Evolutionary conservation across 176 grass and related monocot species (phyloP).

Genomic region (Echinochloa phyllopogon): DNA sequence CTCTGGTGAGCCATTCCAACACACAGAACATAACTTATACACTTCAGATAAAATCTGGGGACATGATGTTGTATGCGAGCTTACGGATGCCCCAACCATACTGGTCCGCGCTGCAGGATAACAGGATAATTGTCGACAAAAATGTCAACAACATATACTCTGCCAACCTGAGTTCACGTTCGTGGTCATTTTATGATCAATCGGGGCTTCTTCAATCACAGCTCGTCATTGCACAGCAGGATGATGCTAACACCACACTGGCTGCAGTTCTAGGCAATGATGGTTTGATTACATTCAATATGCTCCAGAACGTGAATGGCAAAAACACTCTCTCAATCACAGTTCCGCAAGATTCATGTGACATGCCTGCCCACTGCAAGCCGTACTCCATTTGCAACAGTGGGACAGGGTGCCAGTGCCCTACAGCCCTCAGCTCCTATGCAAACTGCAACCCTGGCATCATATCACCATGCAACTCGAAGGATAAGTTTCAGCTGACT

Average conservation of each 20-base stretch:
- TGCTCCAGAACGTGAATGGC: slow-evolving; percentile 42
- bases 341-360: slow-evolving; percentile 66
- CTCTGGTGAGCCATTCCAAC: slow-evolving; percentile 57
- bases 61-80: slow-evolving; percentile 67
- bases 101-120: slow-evolving; percentile 76
- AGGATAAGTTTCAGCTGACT: slow-evolving; percentile 46
- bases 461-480: slow-evolving; percentile 66
- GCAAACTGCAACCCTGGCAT: slow-evolving; percentile 61
- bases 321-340: slow-evolving; percentile 7
- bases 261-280: slow-evolving; percentile 53
- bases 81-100: slow-evolving; percentile 71
- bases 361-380: slow-evolving; percentile 68
- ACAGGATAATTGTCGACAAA: slow-evolving; percentile 52
- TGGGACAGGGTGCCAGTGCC: slow-evolving; percentile 78
- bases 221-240: slow-evolving; percentile 42
- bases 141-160: slow-evolving; percentile 57
- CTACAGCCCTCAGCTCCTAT: slow-evolving; percentile 52
- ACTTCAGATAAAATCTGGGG: slow-evolving; percentile 73
- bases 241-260: slow-evolving; percentile 54
- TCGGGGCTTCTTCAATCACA: slow-evolving; percentile 56
- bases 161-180: slow-evolving; percentile 59
- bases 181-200: slow-evolving; percentile 83
- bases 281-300: slow-evolving; percentile 67
- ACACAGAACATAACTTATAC: slow-evolving; percentile 62
- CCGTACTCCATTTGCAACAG: slow-evolving; percentile 71